Evolutionary conservation across 331 rosid genomes (phyloP), one percentile per base, ranked within the genome.

Genomic region (Ulmus americana): DNA sequence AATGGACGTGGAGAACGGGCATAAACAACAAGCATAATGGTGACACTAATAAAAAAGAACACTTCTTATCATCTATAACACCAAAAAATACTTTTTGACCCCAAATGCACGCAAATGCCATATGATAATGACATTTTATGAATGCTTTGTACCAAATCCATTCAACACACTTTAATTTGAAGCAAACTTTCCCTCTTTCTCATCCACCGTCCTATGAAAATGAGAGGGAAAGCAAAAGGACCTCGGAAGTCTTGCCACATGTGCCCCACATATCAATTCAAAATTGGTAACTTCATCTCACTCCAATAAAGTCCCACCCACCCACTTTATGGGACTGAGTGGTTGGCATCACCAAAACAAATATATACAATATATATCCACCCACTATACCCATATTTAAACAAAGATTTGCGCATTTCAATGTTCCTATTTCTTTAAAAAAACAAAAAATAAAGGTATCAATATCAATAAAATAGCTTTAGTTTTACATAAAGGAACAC

Each of bases 221-320:
- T 39, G 28, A 60, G 10, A 18, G 47, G 35, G 35, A 28, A 47
- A 38, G 55, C 41, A 65, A 79, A 67, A 5, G 35, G 35, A 28
- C 16, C 67, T 45, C 49, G 16, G 22, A 57, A 62, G 64, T 77
- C 64, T 41, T 59, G 63, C 73, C 80, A 76, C 63, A 56, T 48
- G 49, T 38, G 64, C 75, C 69, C 74, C 79, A 70, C 76, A 41
- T 47, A 63, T 51, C 75, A 42, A 28, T 67, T 7, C 71, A 58
- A 60, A 59, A 55, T 67, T 62, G 63, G 38, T 53, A 13, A 46
- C 16, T 22, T 42, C 63, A 58, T 20, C 58, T 13, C 55, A 38
- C 52, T 3, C 57, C 74, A 41, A 68, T 64, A 65, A 75, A 75
- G 49, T 7, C 45, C 59, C 67, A 66, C 74, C 67, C 44, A 74